Evolutionary conservation across 106 monocot species (phyloP).

Genomic region (Apostasia ramifera): DNA sequence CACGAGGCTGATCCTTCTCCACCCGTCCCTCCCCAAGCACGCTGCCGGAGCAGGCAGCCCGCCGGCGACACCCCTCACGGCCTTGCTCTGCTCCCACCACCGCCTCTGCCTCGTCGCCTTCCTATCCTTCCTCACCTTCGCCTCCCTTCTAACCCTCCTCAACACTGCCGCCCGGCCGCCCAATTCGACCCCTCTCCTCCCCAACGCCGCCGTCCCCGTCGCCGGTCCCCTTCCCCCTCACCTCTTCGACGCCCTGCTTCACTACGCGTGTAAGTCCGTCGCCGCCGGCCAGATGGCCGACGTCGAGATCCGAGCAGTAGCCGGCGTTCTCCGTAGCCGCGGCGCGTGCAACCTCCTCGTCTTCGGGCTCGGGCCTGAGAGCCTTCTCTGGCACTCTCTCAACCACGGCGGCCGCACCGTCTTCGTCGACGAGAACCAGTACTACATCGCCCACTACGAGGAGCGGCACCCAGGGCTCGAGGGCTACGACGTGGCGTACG

Average conservation of each 20-base stretch:
- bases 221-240: slow-evolving; percentile 6
- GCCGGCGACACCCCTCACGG: neutral
- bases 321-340: slow-evolving; percentile 43
- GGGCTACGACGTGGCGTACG: slow-evolving; percentile 74
- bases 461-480: slow-evolving; percentile 60
- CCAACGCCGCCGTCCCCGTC: neutral
- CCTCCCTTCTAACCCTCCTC: neutral
- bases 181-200: neutral
- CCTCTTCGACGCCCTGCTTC: slow-evolving; percentile 48
- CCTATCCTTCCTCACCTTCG: slow-evolving; percentile 10
- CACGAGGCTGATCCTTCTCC: slow-evolving; percentile 38
- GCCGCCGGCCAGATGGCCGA: slow-evolving; percentile 48
- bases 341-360: slow-evolving; percentile 78
- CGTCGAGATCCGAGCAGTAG: slow-evolving; percentile 43
- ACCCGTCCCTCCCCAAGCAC: slow-evolving; percentile 17
- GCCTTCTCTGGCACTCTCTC: slow-evolving; percentile 70
- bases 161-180: neutral
- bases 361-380: slow-evolving; percentile 77
- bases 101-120: slow-evolving; percentile 37
- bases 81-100: slow-evolving; percentile 19
- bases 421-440: slow-evolving; percentile 82
- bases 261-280: slow-evolving; percentile 51
- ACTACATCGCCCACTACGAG: slow-evolving; percentile 56
- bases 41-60: neutral
- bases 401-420: slow-evolving; percentile 91